Base-by-base conservation (phyloP, 1,284 basidiomycete species). In the Moesziomyces sp. region DNA sequence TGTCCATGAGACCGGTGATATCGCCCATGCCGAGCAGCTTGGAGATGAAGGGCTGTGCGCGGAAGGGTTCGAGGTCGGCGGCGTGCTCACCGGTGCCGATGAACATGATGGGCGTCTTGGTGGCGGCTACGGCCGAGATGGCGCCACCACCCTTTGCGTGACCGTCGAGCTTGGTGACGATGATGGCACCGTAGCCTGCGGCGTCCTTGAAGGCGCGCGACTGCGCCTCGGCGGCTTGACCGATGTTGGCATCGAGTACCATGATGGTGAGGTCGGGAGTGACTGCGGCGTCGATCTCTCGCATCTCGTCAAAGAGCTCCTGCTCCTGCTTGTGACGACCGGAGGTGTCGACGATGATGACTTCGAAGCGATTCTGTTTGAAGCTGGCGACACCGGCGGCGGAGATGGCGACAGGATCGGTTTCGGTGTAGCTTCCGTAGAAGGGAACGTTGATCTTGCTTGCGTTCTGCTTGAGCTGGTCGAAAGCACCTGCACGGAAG, bases 121-220 rank as follows among this genome's bases (percentile, higher is more conserved):
- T 99, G 5, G 91, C 95, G n/a, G 96, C 97, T 45, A 99, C 96
- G 73, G 96, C 96, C 49, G 97, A 99, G 72, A 99, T 99, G 38
- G 97, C 97, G 64, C 97, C 97, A 85, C 97, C 97, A 75, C 97
- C 97, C 85, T 98, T 99, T 1, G 97, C 97, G 84, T 99, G 97
- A 7, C 97, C 97, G 80, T 99, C 97, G 89, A 99, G 94, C 86
- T 99, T 99, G 23, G 97, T 99, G 19, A 99, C 96, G 74, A 99
- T 97, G 79, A 99, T 99, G 1, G 96, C 95, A 76, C 96, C 97
- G 85, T 98, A 99, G 82, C 97, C 91, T 16, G 95, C 93, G 71
- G 92, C 94, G 70, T 98, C 94, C 86, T 99, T 99, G 89, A 99
- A 99, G 1, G 97, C 97, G 43, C 90, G 89, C 84, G 91, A 92